Percentiles rank a stretch among this genome's conserved stretches.
Evolutionary conservation across 2,329 filamentous ascomycete genomes (phyloP).

Genomic region (Monilinia fructigena): DNA sequence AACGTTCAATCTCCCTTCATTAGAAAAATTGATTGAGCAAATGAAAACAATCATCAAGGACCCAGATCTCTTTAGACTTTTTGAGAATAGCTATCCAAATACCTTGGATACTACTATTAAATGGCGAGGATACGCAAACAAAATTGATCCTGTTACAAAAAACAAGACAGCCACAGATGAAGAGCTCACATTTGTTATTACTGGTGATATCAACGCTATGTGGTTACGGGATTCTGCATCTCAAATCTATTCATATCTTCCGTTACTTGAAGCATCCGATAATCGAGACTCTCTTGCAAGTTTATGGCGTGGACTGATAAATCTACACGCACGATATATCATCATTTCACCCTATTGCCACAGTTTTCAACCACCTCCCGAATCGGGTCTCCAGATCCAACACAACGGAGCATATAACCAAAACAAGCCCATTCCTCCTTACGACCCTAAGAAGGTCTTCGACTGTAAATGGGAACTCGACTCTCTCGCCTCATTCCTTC

Average conservation of each 20-base stretch:
- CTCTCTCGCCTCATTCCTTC: constrained; percentile 81
- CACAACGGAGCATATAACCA: constrained; percentile 59
- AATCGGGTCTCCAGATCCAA: constrained; percentile 62
- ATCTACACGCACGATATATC: constrained; percentile 67
- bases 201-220: constrained; percentile 71
- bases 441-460: constrained; percentile 70
- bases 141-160: constrained; percentile 41
- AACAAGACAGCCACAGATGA: constrained; percentile 47
- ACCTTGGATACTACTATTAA: constrained; percentile 71
- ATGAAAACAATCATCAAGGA: constrained; percentile 71
- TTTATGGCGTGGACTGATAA: constrained; percentile 68
- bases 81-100: constrained; percentile 72
- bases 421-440: constrained; percentile 65
- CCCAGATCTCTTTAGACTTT: constrained; percentile 69
- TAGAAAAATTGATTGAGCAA: constrained; percentile 72
- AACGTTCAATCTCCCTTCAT: constrained; percentile 72
- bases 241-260: constrained; percentile 68
- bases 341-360: constrained; percentile 80
- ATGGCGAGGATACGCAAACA: constrained; percentile 61
- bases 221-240: constrained; percentile 86
- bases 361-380: constrained; percentile 80
- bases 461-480: constrained; percentile 98
- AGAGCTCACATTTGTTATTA: constrained; percentile 61
- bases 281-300: constrained; percentile 60
- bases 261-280: constrained; percentile 56